Percentiles rank a stretch among this genome's conserved stretches.
These are phyloP conservation scores for Pleurotus cornucopiae DNA, from an alignment of 768 basidiomycete species.

Conservation along the genomic window DNA sequence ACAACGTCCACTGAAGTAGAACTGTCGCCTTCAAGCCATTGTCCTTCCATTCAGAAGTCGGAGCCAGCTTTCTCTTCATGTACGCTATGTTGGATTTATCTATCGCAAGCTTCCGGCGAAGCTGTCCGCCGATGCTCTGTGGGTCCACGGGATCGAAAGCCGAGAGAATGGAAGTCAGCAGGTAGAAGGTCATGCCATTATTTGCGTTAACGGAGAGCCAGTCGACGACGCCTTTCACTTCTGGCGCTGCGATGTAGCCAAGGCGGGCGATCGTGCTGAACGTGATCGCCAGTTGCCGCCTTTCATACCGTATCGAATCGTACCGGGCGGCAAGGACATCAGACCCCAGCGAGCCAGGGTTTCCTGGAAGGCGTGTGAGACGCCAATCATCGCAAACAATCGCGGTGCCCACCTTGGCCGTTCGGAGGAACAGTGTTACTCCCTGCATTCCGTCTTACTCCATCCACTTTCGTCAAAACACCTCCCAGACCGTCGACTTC, in stretches of 20 bases:
- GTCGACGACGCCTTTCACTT: slow-evolving; percentile 62
- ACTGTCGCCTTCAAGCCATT: slow-evolving; percentile 66
- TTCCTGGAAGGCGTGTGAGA: slow-evolving; percentile 24
- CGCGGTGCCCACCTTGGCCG: slow-evolving; percentile 44
- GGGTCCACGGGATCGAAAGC: slow-evolving; percentile 68
- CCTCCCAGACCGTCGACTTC: slow-evolving; percentile 60
- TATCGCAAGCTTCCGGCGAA: slow-evolving; percentile 44
- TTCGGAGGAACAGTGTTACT: slow-evolving; percentile 54
- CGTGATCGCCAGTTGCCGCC: slow-evolving; percentile 60
- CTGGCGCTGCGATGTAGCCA: slow-evolving; percentile 54
- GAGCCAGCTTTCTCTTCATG: slow-evolving; percentile 56
- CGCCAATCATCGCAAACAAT: not conserved
- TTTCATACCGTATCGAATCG: slow-evolving; percentile 72
- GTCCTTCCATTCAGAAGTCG: slow-evolving; percentile 61
- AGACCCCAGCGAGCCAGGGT: slow-evolving; percentile 48
- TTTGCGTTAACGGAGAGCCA: slow-evolving; percentile 67
- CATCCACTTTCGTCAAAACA: slow-evolving; percentile 49
- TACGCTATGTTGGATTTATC: slow-evolving; percentile 44
- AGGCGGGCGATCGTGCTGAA: slow-evolving; percentile 61
- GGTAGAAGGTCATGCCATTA: slow-evolving; percentile 65
- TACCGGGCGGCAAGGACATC: slow-evolving; percentile 66
- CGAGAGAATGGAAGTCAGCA: slow-evolving; percentile 60
- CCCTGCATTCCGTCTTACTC: slow-evolving; percentile 58
- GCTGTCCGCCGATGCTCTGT: slow-evolving; percentile 33
- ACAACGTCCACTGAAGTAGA: slow-evolving; percentile 85